phyloP scores from a whole-genome alignment of 2,329 filamentous ascomycete species.

The Penicillium hordei region DNA sequence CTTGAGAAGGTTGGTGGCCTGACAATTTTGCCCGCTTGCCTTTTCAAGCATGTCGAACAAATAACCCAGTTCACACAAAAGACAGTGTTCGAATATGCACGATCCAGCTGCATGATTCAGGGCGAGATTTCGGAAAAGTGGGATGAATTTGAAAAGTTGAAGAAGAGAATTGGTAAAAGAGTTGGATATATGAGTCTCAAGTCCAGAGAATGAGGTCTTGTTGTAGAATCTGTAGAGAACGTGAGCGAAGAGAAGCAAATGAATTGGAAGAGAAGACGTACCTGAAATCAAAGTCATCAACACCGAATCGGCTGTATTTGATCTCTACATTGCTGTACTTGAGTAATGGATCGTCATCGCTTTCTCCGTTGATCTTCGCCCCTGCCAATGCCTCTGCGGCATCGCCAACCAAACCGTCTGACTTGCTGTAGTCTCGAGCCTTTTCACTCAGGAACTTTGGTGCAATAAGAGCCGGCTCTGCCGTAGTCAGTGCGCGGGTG shows the following conservation, averaged over 20 bases:
- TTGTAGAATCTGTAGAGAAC: constrained; percentile 74
- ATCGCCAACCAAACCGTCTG: constrained; percentile 51
- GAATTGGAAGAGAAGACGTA: constrained; percentile 72
- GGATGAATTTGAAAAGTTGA: constrained; percentile 88
- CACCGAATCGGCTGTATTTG: constrained; percentile 97
- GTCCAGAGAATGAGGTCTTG: constrained; percentile 82
- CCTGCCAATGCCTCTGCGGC: constrained; percentile 65
- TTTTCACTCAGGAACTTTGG: constrained; percentile 97
- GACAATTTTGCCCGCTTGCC: constrained; percentile 87
- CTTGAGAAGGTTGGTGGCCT: constrained; percentile 92
- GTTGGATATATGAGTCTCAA: constrained; percentile 95
- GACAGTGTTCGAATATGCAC: constrained; percentile 77
- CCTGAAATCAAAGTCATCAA: constrained; percentile 99
- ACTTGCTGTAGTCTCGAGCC: constrained; percentile 61
- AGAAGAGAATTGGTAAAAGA: constrained; percentile 92
- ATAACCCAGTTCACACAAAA: constrained; percentile 92
- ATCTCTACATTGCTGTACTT: constrained; percentile 96
- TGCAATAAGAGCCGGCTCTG: constrained; percentile 63
- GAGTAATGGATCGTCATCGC: constrained; percentile 77
- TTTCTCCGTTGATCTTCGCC: constrained; percentile 66
- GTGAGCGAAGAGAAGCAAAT: constrained; percentile 59
- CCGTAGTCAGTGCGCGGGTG: constrained; percentile 64
- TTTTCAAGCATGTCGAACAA: constrained; percentile 98
- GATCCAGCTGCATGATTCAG: constrained; percentile 84
- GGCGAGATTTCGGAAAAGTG: constrained; percentile 80